Evolutionary conservation across 352 stramenopile genomes (phyloP), one percentile per base, ranked within the genome.

Genomic region (Globisporangium cylindrosporum): DNA sequence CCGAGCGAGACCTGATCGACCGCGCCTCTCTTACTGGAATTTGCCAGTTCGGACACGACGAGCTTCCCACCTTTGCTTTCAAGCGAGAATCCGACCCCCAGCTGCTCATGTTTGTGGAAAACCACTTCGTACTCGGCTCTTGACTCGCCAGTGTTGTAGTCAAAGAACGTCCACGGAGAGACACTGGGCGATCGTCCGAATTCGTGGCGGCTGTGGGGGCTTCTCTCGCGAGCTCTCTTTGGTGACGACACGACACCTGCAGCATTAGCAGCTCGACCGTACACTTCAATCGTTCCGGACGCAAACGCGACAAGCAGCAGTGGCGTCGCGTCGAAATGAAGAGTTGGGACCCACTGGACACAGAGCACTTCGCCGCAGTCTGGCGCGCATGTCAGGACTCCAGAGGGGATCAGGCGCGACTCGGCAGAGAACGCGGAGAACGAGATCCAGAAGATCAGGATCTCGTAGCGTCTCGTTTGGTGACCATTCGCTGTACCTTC

Each of bases 381-480:
- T 20, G 73, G 64, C 9, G 75, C 70, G 49, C 84, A 92, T 10
- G 77, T 73, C 27, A 95, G 66, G 6, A 93, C 86, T 1, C 88
- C 87, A 1, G 86, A 95, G 43, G 88, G 88, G 51, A 95, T 87
- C 25, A 95, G 72, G 9, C 87, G 73, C n/a, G 83, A 89, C 48
- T 92, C 81, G 5, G 78, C 83, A n/a, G 82, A 90, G 68, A 95
- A 94, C 4, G 85, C 84, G 0, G 88, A 93, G 64, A 93, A 91
- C 2, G 86, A 93, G 43, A 95, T 76, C 88, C 88, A 95, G 64
- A 86, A 95, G 46, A 95, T 85, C 8, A 93, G 72, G 64, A 95
- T 80, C 71, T 93, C 85, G 64, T 84, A 78, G 8, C n/a, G n/a
- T 27, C 61, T 62, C 15, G 54, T 54, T 20, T 71, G 55, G 27